phyloP scores from a whole-genome alignment of 352 stramenopile species.

The Phytophthora cryptogea region DNA sequence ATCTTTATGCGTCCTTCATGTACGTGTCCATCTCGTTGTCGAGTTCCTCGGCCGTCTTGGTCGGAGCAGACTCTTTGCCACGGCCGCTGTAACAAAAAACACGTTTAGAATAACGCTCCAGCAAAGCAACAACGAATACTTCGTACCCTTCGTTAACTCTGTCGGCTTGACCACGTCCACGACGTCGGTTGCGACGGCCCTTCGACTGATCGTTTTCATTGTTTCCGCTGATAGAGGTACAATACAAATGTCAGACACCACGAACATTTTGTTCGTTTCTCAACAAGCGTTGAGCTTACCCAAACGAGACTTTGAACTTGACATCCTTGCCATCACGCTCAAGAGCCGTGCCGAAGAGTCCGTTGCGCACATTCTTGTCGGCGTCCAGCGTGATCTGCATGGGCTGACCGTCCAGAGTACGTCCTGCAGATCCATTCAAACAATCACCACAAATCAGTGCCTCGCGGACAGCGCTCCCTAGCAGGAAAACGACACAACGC shows the following conservation, averaged over 20 bases:
- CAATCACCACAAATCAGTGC: background rate
- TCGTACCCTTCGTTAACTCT: slow-evolving; percentile 26
- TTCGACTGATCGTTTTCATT: slow-evolving; percentile 43
- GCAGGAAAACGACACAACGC: background rate
- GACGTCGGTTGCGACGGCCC: slow-evolving; percentile 47
- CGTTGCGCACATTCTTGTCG: slow-evolving; percentile 76
- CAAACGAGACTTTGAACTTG: slow-evolving; percentile 84
- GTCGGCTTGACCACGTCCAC: slow-evolving; percentile 38
- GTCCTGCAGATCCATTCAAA: slow-evolving; percentile 36
- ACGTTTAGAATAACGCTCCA: slow-evolving; percentile 6
- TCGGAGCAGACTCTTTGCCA: slow-evolving; percentile 36
- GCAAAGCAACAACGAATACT: background rate
- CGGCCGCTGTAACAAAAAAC: slow-evolving; percentile 28
- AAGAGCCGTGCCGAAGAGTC: slow-evolving; percentile 79
- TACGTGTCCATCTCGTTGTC: slow-evolving; percentile 90
- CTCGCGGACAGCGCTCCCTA: background rate
- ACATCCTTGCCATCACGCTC: slow-evolving; percentile 60
- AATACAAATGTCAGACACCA: slow-evolving; percentile 6
- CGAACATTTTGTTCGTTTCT: background rate
- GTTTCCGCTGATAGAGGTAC: slow-evolving; percentile 23
- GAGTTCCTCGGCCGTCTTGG: slow-evolving; percentile 64
- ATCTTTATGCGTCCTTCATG: slow-evolving; percentile 79
- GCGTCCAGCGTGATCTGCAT: slow-evolving; percentile 78
- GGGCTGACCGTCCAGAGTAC: slow-evolving; percentile 71
- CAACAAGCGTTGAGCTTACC: slow-evolving; percentile 34